These are phyloP conservation scores for Clonostachys rhizophaga DNA, from an alignment of 2,329 filamentous ascomycete genomes.

Conservation along the genomic window DNA sequence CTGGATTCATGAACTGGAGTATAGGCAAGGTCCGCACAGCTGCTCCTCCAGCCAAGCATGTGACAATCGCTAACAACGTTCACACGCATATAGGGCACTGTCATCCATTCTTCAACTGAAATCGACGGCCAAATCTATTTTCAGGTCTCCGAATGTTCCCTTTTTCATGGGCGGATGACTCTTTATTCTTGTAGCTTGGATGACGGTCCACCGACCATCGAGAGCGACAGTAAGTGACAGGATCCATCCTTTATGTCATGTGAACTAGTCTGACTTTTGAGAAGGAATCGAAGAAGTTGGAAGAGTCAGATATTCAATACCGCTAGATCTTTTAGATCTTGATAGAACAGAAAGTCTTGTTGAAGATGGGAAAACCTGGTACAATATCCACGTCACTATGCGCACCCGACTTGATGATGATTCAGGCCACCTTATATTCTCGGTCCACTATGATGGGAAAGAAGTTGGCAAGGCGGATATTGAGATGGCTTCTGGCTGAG, in stretches of 20 bases:
- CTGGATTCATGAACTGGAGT: not conserved
- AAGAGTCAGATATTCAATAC: not conserved
- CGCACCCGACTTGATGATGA: not conserved
- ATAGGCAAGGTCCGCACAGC: not conserved
- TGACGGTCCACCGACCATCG: not conserved
- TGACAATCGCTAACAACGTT: no score
- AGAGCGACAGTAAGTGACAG: not conserved
- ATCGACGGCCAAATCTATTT: not conserved
- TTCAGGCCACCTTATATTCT: not conserved
- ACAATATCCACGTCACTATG: not conserved
- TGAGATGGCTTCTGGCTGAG: not conserved
- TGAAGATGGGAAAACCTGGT: not conserved
- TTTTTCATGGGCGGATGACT: no score
- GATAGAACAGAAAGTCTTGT: no score
- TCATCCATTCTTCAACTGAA: no score
- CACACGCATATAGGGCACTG: no score
- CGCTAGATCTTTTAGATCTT: not conserved
- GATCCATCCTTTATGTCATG: no score
- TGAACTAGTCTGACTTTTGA: not conserved
- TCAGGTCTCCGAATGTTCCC: no score
- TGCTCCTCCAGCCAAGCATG: no score
- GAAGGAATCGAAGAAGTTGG: not conserved
- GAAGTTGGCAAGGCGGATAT: not conserved
- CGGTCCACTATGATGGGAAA: not conserved
- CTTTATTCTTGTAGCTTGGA: not conserved